Conservation (phyloP, 2,329 filamentous ascomycete species). For the Xylaria polymorpha region DNA sequence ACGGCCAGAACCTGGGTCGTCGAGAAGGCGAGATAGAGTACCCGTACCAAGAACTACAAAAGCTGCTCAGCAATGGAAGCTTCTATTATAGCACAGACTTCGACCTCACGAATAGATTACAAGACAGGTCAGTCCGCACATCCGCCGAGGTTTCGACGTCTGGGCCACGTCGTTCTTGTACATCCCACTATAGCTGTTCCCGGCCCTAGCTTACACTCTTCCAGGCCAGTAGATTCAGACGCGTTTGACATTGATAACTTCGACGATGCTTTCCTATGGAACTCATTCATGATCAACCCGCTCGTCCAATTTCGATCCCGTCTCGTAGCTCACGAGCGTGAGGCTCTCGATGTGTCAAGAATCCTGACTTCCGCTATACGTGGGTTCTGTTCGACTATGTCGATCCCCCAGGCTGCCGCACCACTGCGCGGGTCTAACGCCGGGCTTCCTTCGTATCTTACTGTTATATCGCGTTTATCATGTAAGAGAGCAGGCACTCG, state of each 20-base stretch:
- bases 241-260: slow-evolving; percentile 93
- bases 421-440: slow-evolving; percentile 74
- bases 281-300: slow-evolving; percentile 97
- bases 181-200: neutral
- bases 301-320: slow-evolving; percentile 89
- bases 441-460: slow-evolving; percentile 84
- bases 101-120: slow-evolving; percentile 91
- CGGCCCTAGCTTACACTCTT: slow-evolving; percentile 38
- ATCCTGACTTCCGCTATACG: slow-evolving; percentile 94
- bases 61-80: slow-evolving; percentile 89
- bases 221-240: slow-evolving; percentile 76
- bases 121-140: slow-evolving; percentile 73
- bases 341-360: slow-evolving; percentile 83
- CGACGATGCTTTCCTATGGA: slow-evolving; percentile 95
- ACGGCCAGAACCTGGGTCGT: slow-evolving; percentile 67
- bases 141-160: neutral
- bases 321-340: slow-evolving; percentile 78
- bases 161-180: slow-evolving; percentile 27
- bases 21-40: slow-evolving; percentile 81
- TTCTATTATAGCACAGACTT: slow-evolving; percentile 99
- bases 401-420: slow-evolving; percentile 80
- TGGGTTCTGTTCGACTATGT: slow-evolving; percentile 89
- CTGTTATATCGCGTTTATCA: slow-evolving; percentile 90
- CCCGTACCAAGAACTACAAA: slow-evolving; percentile 90
- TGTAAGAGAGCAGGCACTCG: slow-evolving; percentile 91